These are phyloP conservation scores for Penicillium nordicum DNA, from an alignment of 2,329 filamentous ascomycete genomes.

Conservation along the genomic window DNA sequence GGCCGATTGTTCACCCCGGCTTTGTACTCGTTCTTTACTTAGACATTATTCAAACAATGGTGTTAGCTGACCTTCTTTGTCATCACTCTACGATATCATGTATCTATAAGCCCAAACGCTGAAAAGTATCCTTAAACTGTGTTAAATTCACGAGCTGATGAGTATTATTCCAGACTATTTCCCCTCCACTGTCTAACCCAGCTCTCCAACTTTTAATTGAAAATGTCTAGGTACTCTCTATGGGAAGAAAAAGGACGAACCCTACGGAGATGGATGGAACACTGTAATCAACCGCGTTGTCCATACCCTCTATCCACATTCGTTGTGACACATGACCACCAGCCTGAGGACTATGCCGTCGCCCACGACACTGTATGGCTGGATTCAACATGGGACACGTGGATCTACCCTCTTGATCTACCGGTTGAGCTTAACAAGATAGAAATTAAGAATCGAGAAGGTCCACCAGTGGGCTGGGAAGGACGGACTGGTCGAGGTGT, in stretches of 20 bases:
- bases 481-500: conserved; percentile 3
- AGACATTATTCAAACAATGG: not conserved
- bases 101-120: not conserved
- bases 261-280: not conserved
- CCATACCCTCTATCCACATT: not conserved
- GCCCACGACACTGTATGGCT: not conserved
- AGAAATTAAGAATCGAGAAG: not conserved
- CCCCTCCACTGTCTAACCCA: not conserved
- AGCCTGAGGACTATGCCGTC: not conserved
- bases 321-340: not conserved
- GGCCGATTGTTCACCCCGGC: not conserved
- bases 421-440: not conserved
- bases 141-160: no score
- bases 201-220: no score
- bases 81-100: not conserved
- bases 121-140: not conserved
- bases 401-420: not conserved
- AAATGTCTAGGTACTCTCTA: not conserved
- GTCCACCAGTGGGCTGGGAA: not conserved
- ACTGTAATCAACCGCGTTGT: not conserved
- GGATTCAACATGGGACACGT: not conserved
- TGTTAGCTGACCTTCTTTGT: not conserved
- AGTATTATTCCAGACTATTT: not conserved
- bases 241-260: not conserved
- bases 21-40: not conserved